Evolutionary conservation across 164 flowering plant species (phyloP).

Genomic region (Taxillus chinensis): DNA sequence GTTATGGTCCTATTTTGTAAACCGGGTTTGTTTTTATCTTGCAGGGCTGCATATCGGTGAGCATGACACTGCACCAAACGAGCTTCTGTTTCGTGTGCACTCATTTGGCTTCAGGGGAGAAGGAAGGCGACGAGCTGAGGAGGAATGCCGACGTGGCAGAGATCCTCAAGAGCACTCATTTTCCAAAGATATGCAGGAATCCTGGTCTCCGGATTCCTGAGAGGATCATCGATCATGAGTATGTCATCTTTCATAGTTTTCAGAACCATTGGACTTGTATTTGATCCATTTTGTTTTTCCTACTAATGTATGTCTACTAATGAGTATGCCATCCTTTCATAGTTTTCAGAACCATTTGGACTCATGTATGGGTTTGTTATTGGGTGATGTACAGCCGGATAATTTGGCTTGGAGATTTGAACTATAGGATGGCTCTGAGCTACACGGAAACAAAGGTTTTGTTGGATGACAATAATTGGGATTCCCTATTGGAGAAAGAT

Average conservation of each 20-base stretch:
- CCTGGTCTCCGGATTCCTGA: constrained; percentile 41
- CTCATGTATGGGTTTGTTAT: too few species aligned
- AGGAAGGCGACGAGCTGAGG: constrained; percentile 79
- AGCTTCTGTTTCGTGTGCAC: constrained; percentile 88
- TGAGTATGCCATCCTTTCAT: too few species aligned
- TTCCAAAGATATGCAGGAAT: constrained; percentile 59
- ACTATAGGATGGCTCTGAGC: constrained; percentile 72
- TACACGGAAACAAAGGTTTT: constrained; percentile 63
- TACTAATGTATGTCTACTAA: too few species aligned
- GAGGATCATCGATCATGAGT: constrained; percentile 80
- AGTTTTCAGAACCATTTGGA: too few species aligned
- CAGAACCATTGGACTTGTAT: too few species aligned
- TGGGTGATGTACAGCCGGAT: constrained; percentile 40
- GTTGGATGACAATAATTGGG: constrained; percentile 83
- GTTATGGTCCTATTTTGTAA: too few species aligned
- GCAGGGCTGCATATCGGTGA: constrained; percentile 92
- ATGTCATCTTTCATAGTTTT: constrained; percentile 6
- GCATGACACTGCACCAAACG: constrained; percentile 83
- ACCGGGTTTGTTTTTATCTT: not conserved
- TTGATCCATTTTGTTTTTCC: too few species aligned
- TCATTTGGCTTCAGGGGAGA: constrained; percentile 97
- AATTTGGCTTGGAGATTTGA: constrained; percentile 93
- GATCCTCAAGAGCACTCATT: constrained; percentile 61
- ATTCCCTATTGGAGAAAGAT: constrained; percentile 62
- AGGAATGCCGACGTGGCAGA: constrained; percentile 81